Conservation (phyloP, 208 protist genomes). For the Herpetomonas tarakana region DNA sequence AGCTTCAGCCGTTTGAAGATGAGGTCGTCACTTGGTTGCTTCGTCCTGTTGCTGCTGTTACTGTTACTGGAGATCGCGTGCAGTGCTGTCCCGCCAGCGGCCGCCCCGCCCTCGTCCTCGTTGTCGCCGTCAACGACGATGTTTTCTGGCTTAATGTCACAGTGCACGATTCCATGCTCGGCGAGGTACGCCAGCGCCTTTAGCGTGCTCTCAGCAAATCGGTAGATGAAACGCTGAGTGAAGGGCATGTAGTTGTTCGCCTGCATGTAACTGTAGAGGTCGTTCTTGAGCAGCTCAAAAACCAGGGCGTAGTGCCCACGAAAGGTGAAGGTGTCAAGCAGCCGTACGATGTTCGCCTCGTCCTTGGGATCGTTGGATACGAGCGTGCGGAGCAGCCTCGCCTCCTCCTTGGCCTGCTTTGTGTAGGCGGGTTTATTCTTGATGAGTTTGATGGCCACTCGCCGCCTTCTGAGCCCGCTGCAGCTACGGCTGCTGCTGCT, state of each 20-base stretch:
- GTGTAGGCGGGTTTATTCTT: conserved; percentile 78
- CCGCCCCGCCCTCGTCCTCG: not conserved
- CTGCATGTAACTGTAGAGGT: conserved; percentile 73
- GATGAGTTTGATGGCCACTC: conserved; percentile 88
- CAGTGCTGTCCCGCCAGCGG: not conserved
- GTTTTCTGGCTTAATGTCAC: conserved; percentile 97
- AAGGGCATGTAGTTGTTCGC: conserved; percentile 74
- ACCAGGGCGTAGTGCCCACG: conserved; percentile 75
- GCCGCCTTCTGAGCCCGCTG: not conserved
- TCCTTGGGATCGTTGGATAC: conserved; percentile 55
- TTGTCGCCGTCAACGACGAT: conserved; percentile 75
- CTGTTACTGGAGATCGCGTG: not conserved
- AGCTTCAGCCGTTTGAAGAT: conserved; percentile 89
- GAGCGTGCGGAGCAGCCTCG: conserved; percentile 69
- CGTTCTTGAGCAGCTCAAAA: conserved; percentile 70
- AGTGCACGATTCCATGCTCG: conserved; percentile 91
- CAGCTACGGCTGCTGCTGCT: conserved; percentile 4
- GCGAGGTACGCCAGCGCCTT: conserved; percentile 64
- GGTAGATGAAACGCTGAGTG: conserved; percentile 61
- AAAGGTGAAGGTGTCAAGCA: conserved; percentile 61
- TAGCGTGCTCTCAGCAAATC: conserved; percentile 67
- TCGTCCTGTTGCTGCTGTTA: not conserved
- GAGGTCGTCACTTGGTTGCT: conserved; percentile 18
- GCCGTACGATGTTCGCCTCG: conserved; percentile 60
- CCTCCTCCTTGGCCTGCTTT: conserved; percentile 82